These are phyloP conservation scores for Serpula lacrymans DNA, from an alignment of 768 basidiomycete genomes.

Conservation along the genomic window DNA sequence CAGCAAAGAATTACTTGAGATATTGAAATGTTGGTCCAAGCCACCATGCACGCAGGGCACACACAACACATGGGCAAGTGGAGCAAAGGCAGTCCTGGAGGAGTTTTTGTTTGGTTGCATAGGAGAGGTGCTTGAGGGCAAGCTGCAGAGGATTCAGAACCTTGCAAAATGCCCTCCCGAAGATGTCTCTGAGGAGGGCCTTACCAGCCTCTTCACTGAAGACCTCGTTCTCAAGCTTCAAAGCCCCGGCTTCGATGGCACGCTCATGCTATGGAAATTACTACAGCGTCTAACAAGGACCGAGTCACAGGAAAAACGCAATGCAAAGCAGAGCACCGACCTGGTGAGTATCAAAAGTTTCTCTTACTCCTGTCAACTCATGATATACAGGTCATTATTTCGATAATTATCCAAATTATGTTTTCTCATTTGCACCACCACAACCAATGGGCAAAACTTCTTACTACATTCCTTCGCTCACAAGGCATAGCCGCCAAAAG, in stretches of 20 bases:
- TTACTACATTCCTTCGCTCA: not conserved
- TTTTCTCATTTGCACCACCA: not conserved
- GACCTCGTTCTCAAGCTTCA: constrained; percentile 1
- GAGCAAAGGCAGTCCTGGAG: constrained; percentile 14
- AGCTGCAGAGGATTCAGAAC: constrained; percentile 12
- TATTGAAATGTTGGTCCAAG: constrained; percentile 24
- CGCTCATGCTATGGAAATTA: constrained; percentile 11
- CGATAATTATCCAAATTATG: not conserved
- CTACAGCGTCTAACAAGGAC: constrained; percentile 6
- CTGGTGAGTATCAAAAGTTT: constrained; percentile 7
- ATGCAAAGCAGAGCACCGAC: constrained; percentile 14
- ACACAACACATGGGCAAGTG: constrained; percentile 12
- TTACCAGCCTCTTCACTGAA: constrained; percentile 10
- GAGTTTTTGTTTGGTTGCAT: constrained; percentile 19
- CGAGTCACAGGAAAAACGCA: constrained; percentile 7
- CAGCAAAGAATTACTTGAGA: constrained; percentile 19
- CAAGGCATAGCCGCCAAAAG: not conserved
- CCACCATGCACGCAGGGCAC: constrained; percentile 16
- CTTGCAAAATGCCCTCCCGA: constrained; percentile 12
- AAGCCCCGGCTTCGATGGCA: constrained; percentile 1
- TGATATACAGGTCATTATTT: not conserved
- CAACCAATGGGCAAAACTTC: not conserved
- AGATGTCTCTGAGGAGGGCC: constrained; percentile 9
- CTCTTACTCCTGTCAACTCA: not conserved
- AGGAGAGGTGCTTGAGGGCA: constrained; percentile 8